Base-by-base conservation (phyloP, 2,329 filamentous ascomycete genomes). In the Purpureocillium takamizusanense region DNA sequence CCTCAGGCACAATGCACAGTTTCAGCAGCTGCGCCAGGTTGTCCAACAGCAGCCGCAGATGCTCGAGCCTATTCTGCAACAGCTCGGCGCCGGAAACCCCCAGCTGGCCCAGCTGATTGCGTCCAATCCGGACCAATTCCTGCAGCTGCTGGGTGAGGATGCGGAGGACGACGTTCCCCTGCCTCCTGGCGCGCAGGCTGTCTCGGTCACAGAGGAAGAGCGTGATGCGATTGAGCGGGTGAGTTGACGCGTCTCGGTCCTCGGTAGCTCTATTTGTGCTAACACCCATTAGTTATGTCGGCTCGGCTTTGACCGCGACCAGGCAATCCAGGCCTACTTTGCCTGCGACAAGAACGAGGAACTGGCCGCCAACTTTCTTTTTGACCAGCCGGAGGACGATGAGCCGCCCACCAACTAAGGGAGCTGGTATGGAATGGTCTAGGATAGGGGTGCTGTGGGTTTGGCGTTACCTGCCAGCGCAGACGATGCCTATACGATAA, bases 301-400 rank as follows among this genome's bases (percentile, higher is more conserved):
- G 46, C 80, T 98, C 33, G 92, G 92, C 28, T 98, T 98, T 60
- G 81, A 90, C 52, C 81, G 89, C 43, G 88, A 97, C 51, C 78
- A 88, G 51, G 92, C 92, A 37, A 95, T 97, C 50, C 90, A 98
- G 66, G 92, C 92, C 18, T 98, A 97, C 67, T 98, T 98, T 59
- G 92, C 92, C 27, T 98, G 92, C 63, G 92, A 98, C 65, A 98
- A 97, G 76, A 97, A 98, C 62, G 92, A 98, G 66, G 92, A 98
- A 65, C 74, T 98, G 37, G 92, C 92, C 1, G 92, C 92, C 47
- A 98, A 98, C 66, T 97, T 95, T 64, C 72, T 98, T 43, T 98
- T 98, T 57, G 92, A 98, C 53, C 88, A 97, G 66, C 89, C 89
- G 9, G 88, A 94, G 44, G 89, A 95, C 35, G 82, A 86, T 28